These are phyloP conservation scores for Musa troglodytarum DNA, from an alignment of 176 grass and related monocot genomes.

Conservation along the genomic window DNA sequence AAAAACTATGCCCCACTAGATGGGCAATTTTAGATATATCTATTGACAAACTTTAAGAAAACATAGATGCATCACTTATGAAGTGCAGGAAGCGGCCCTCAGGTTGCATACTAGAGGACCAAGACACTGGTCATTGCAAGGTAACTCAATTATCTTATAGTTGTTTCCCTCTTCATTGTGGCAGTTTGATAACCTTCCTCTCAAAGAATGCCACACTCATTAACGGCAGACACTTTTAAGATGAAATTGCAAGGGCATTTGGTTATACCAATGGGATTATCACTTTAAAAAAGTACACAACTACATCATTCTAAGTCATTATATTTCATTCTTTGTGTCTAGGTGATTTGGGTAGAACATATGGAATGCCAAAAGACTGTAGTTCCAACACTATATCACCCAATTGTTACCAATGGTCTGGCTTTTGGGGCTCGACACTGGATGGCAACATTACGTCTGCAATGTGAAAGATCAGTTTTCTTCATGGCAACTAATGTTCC, in stretches of 20 bases:
- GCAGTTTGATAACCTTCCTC: not conserved
- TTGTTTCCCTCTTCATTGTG: not conserved
- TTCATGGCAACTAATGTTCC: conserved; percentile 76
- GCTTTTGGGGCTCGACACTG: conserved; percentile 75
- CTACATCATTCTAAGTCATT: not conserved
- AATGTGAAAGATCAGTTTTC: conserved; percentile 72
- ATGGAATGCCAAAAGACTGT: conserved; percentile 34
- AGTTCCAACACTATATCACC: conserved; percentile 34
- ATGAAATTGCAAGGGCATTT: too few species aligned
- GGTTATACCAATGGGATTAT: too few species aligned
- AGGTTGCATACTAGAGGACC: conserved; percentile 59
- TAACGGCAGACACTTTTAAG: too few species aligned
- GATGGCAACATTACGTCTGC: conserved; percentile 58
- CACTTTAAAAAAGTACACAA: not conserved
- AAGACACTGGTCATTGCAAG: conserved; percentile 56
- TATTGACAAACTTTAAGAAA: conserved; percentile 28
- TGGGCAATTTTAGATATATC: conserved; percentile 67
- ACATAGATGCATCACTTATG: conserved; percentile 13
- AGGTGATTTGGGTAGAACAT: conserved; percentile 77
- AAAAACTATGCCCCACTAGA: conserved; percentile 34
- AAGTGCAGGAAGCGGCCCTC: conserved; percentile 50
- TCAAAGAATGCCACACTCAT: not conserved
- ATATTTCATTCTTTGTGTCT: not conserved
- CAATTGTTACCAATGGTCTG: conserved; percentile 34
- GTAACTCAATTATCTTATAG: conserved; percentile 19